A percentile compares a stretch with the other conserved stretches of the same genome.
Conservation (phyloP, 148 eudicot species). For the Dysphania ambrosioides region DNA sequence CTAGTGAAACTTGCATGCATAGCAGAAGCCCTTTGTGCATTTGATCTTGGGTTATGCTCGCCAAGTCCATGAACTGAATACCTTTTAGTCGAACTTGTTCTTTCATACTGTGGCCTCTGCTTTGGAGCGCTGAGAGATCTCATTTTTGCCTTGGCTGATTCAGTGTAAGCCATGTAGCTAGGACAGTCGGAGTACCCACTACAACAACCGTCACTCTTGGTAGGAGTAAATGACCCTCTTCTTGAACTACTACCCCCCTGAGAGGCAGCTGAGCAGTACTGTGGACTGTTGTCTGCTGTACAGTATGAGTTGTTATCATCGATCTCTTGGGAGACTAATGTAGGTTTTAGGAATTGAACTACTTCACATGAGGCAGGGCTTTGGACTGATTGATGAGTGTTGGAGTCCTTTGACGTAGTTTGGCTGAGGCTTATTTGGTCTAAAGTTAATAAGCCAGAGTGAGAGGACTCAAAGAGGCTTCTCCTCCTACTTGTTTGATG, state of each 20-base stretch:
- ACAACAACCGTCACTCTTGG: slow-evolving; percentile 65
- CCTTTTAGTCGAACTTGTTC: slow-evolving; percentile 55
- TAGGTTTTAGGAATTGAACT: slow-evolving; percentile 43
- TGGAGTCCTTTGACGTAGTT: slow-evolving; percentile 62
- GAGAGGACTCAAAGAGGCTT: slow-evolving; percentile 46
- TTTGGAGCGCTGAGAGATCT: slow-evolving; percentile 82
- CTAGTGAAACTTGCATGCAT: slow-evolving; percentile 51
- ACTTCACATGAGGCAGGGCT: slow-evolving; percentile 61
- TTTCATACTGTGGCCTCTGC: slow-evolving; percentile 62
- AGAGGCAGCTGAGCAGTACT: slow-evolving; percentile 31
- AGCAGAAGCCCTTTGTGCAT: slow-evolving; percentile 34
- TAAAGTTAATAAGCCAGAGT: slow-evolving; percentile 32
- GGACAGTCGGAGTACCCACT: slow-evolving; percentile 78
- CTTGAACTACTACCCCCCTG: slow-evolving; percentile 35
- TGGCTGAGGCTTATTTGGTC: slow-evolving; percentile 56
- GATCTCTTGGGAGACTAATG: slow-evolving; percentile 27
- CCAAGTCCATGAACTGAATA: slow-evolving; percentile 49
- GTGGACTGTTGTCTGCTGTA: slow-evolving; percentile 55
- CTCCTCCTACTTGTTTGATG: slow-evolving; percentile 36
- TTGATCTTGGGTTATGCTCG: slow-evolving; percentile 30
- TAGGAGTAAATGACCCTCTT: slow-evolving; percentile 48
- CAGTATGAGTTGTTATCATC: too few relatives aligned
- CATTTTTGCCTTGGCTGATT: slow-evolving; percentile 73
- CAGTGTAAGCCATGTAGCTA: slow-evolving; percentile 75
- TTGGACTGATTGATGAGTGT: slow-evolving; percentile 39